Evolutionary conservation across 345 rosid species (phyloP).

Genomic region (Stellera chamaejasme): DNA sequence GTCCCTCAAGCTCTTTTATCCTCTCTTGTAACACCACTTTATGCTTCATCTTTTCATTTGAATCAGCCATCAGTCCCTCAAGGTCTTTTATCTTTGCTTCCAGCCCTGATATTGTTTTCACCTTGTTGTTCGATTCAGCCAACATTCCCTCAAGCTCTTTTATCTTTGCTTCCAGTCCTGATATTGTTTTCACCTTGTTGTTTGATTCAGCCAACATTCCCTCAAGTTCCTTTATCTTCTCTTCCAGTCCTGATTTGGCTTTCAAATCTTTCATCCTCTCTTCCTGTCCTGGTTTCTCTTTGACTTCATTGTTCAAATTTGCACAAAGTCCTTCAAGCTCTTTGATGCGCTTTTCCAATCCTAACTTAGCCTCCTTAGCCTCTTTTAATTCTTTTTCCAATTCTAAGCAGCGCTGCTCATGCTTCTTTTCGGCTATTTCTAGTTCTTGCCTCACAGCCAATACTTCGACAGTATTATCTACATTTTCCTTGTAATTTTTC

Average conservation of each 20-base stretch:
- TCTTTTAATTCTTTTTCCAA: slow-evolving; percentile 53
- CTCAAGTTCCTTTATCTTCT: slow-evolving; percentile 45
- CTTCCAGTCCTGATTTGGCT: slow-evolving; percentile 33
- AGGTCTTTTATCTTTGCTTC: slow-evolving; percentile 18
- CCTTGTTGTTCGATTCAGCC: slow-evolving; percentile 30
- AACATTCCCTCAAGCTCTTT: slow-evolving; percentile 28
- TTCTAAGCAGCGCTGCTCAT: slow-evolving; percentile 38
- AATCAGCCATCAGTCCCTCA: slow-evolving; percentile 19
- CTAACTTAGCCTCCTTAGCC: slow-evolving; percentile 15
- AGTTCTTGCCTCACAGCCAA: slow-evolving; percentile 36
- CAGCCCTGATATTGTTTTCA: slow-evolving; percentile 8
- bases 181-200: slow-evolving; percentile 9
- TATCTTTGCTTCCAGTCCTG: slow-evolving; percentile 18
- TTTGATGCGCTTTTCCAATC: slow-evolving; percentile 33
- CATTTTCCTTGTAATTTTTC: slow-evolving; percentile 29
- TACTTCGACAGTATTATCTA: slow-evolving; percentile 24
- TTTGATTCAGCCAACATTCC: slow-evolving; percentile 13
- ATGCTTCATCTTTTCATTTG: slow-evolving; percentile 21
- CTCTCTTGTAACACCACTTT: slow-evolving; percentile 10
- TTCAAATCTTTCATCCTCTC: slow-evolving; percentile 24
- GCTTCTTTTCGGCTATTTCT: slow-evolving; percentile 33
- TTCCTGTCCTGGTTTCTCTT: slow-evolving; percentile 13
- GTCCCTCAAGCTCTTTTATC: slow-evolving; percentile 22
- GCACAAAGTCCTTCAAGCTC: slow-evolving; percentile 38
- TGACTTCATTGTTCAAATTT: slow-evolving; percentile 6